A percentile compares a stretch with the other conserved stretches of the same genome.
These are phyloP conservation scores for Colletotrichum gloeosporioides DNA, from an alignment of 2,329 filamentous ascomycete species.

Conservation along the genomic window DNA sequence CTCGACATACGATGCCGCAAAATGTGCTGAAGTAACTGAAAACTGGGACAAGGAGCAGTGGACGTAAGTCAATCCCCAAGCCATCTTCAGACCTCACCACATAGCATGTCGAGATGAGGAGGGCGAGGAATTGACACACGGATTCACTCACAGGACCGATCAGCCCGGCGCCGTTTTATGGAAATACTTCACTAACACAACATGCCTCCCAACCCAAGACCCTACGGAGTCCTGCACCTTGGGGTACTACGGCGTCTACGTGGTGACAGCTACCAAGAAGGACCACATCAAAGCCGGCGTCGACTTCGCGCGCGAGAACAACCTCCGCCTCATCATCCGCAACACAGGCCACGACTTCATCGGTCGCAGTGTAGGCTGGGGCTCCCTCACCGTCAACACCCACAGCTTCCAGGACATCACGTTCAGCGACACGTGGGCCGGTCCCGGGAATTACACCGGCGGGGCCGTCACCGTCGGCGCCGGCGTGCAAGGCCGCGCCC, in stretches of 20 bases:
- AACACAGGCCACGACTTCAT: conserved; percentile 64
- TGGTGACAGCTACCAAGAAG: conserved; percentile 26
- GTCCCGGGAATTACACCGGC: conserved; percentile 49
- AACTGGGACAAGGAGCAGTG: conserved; percentile 40
- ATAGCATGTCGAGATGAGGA: not conserved
- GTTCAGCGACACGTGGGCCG: conserved; percentile 40
- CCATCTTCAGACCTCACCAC: not conserved
- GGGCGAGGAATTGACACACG: not conserved
- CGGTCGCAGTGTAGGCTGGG: conserved; percentile 66
- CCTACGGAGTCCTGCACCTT: conserved; percentile 38
- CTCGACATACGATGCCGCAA: conserved; percentile 39
- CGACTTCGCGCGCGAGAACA: conserved; percentile 37
- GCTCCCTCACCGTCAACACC: conserved; percentile 61
- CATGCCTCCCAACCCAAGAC: conserved; percentile 39
- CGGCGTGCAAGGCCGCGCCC: conserved; percentile 54
- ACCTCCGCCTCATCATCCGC: conserved; percentile 58
- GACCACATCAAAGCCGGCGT: conserved; percentile 35
- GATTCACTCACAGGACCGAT: conserved; percentile 25
- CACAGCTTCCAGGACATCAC: conserved; percentile 57
- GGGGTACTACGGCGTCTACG: conserved; percentile 43
- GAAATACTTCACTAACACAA: conserved; percentile 49
- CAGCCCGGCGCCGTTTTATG: conserved; percentile 35
- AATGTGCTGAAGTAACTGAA: conserved; percentile 34
- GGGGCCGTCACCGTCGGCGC: conserved; percentile 58
- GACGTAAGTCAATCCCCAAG: conserved; percentile 34